Base-by-base conservation (phyloP, 1,139 yeast species). In the Suhomyces bokatorum region DNA sequence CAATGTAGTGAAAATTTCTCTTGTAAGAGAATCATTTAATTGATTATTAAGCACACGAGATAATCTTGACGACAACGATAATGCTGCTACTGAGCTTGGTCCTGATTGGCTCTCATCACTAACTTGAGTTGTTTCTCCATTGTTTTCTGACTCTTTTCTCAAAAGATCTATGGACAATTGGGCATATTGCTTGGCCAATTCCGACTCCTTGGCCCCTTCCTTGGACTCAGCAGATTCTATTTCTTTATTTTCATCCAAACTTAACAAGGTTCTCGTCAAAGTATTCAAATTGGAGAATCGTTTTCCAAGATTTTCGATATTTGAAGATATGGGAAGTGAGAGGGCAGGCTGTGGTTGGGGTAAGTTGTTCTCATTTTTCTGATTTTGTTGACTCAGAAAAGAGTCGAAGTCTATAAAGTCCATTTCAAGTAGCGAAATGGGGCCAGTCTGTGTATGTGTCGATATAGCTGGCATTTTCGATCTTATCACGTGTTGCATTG, bases 1-100 rank as follows among this genome's bases (percentile, higher is more conserved):
- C 20, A 83, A 58, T 2, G 74, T 55, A 4, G 63, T 56, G 44
- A 85, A 67, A 1, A 85, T 65, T 43, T 78, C 77, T 55, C 80
- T 60, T 36, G 78, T 61, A 13, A 75, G 61, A 10, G 72, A 57
- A 53, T 83, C 87, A 43, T 76, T 66, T 33, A 73, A 63, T 16
- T 74, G 70, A 34, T 70, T 69, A 51, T 77, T 80, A 48, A 80
- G 61, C 2, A 81, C 80, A 28, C 78, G 70, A 1, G 81, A 71
- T 32, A 81, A 63, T 50, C 83, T 72, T 5, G 67, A 60, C 1
- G 82, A 72, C 14, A 80, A 59, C 4, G 72, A 53, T 56, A 17
- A 39, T 37, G 24, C 52, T 36, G 20, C 27, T 37, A 37, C 28
- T 26, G 26, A 22, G 30, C 20, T 24, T 14, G 32, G 22, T n/a